Evolutionary conservation across 306 rosid species (phyloP).

Genomic region (Fagus crenata): DNA sequence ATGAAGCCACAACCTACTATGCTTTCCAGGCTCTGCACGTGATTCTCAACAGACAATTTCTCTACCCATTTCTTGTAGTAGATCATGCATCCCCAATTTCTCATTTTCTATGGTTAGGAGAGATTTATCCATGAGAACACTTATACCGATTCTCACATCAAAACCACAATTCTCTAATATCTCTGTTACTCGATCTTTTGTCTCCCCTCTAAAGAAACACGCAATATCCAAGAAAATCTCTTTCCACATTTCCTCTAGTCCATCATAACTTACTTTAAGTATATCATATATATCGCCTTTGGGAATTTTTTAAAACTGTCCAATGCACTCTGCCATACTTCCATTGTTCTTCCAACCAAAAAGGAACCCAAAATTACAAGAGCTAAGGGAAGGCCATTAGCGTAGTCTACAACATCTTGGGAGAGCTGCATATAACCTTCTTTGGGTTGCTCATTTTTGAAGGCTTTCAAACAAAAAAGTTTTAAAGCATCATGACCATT

Average conservation of each 20-base stretch:
- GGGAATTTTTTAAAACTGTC: too few species aligned
- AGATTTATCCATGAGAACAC: conserved; percentile 11
- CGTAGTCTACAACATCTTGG: too few species aligned
- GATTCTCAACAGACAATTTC: conserved; percentile 14
- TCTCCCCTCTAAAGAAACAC: conserved; percentile 5
- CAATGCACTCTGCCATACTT: too few species aligned
- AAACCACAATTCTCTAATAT: background rate
- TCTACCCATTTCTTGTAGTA: conserved; percentile 20
- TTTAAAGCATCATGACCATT: too few species aligned
- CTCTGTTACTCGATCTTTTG: background rate
- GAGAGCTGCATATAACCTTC: too few species aligned
- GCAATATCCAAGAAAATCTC: conserved; percentile 13
- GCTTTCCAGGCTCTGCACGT: background rate
- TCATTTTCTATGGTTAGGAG: background rate
- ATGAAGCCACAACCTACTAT: conserved; percentile 1
- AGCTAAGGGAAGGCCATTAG: too few species aligned
- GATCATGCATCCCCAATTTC: background rate
- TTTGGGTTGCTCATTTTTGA: too few species aligned
- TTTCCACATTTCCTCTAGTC: background rate
- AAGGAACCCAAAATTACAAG: too few species aligned
- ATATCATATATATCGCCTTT: background rate
- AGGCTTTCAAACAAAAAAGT: too few species aligned
- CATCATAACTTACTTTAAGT: conserved; percentile 23
- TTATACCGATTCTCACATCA: conserved; percentile 1
- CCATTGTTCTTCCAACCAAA: too few species aligned